A percentile compares a stretch with the other conserved stretches of the same genome.
Conservation (phyloP, 495 filamentous ascomycete species). For the Daldinia loculata region DNA sequence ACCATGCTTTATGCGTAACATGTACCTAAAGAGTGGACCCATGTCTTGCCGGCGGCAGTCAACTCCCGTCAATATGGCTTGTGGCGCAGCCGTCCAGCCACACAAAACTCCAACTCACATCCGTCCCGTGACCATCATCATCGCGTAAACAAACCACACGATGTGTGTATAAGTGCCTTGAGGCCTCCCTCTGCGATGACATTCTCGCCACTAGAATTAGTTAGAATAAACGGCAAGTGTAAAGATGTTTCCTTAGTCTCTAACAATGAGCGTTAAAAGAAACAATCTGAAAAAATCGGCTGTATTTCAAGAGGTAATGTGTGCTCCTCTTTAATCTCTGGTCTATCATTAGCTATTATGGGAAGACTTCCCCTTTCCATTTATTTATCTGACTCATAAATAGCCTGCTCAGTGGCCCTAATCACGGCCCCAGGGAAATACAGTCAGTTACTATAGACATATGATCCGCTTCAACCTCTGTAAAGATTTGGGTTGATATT, state of each 20-base stretch:
- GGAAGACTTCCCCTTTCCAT: background rate
- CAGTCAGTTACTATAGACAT: background rate
- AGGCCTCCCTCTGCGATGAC: background rate
- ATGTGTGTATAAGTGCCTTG: background rate
- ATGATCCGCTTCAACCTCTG: too few relatives aligned
- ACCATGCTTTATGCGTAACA: constrained; percentile 16
- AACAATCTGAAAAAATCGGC: background rate
- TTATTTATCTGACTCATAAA: background rate
- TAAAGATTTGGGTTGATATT: too few relatives aligned
- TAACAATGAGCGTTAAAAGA: background rate
- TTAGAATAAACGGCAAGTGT: background rate
- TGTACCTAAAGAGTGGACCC: background rate
- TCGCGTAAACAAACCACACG: background rate
- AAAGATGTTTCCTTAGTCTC: background rate
- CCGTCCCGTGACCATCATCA: background rate
- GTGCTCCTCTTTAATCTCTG: background rate
- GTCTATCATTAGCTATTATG: constrained; percentile 19
- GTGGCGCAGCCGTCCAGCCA: constrained; percentile 11
- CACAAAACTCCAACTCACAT: background rate
- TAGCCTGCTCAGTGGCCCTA: background rate
- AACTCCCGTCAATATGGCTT: background rate
- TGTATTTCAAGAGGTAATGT: background rate
- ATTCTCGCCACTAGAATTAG: background rate
- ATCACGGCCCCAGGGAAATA: background rate
- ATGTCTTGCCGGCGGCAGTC: background rate